Percentiles rank a stretch among this genome's conserved stretches.
Conservation (phyloP, 2,329 filamentous ascomycete species). For the Sporothrix mexicana region DNA sequence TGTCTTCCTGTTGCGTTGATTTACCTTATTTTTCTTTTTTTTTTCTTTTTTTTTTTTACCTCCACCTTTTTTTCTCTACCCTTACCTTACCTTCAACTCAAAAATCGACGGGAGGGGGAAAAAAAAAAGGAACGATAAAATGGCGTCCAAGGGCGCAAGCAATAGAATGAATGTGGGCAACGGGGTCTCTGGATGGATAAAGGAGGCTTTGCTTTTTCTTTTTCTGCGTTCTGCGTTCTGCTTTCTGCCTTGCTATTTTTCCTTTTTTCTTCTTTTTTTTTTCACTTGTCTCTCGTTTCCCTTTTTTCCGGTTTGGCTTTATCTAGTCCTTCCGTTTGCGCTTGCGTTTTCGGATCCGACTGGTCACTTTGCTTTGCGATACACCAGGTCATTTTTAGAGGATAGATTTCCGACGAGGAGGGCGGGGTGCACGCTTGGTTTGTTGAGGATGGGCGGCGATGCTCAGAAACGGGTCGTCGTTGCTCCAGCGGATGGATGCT, state of each 20-base stretch:
- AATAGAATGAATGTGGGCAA: conserved; percentile 32
- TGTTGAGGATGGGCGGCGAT: not conserved
- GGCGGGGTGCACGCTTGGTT: not conserved
- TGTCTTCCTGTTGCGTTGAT: not conserved
- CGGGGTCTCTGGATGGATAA: conserved; percentile 30
- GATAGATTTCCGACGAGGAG: conserved; percentile 29
- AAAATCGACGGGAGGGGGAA: conserved; percentile 22
- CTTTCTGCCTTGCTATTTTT: not conserved
- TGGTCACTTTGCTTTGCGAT: conserved; percentile 25
- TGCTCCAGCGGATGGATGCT: not conserved
- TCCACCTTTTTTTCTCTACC: not conserved
- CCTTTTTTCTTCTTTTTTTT: conserved; percentile 11
- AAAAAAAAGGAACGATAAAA: conserved; percentile 14
- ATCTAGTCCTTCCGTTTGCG: conserved; percentile 6
- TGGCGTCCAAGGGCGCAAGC: conserved; percentile 32
- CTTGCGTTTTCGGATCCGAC: conserved; percentile 18
- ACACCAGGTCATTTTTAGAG: conserved; percentile 29
- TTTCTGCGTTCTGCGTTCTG: not conserved
- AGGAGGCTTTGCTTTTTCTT: conserved; percentile 21
- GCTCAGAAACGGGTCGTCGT: conserved; percentile 19
- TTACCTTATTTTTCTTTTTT: not conserved
- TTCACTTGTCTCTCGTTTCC: conserved; percentile 15
- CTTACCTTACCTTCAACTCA: not conserved
- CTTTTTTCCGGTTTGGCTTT: not conserved
- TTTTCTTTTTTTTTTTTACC: not conserved